Evolutionary conservation across 768 basidiomycete genomes (phyloP), one percentile per base, ranked within the genome.

Genomic region (Hypholoma fasciculare): DNA sequence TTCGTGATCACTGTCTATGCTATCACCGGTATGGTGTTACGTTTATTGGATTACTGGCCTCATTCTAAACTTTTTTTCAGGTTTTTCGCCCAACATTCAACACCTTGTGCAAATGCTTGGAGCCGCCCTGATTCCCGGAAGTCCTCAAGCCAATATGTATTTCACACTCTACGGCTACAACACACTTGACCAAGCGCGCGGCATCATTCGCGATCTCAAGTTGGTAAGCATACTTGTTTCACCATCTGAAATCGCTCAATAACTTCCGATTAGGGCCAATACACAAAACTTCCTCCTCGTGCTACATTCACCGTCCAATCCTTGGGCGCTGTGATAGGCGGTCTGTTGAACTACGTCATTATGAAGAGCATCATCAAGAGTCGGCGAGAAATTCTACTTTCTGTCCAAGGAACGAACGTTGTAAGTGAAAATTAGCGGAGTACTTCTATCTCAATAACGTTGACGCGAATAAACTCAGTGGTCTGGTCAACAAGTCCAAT

Each of bases 251-350:
- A 34, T 37, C 23, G 14, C 49, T 5, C 49, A n/a, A 16, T 20
- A 14, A 20, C 7, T 14, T 30, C 11, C 12, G 2, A 37, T 20
- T 42, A 69, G 65, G 75, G 73, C 39, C 78, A 78, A 66, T 74
- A 79, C 64, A 77, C 79, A 19, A 88, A 88, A 71, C 78, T 88
- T 46, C 84, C 86, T 38, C 87, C 87, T 47, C 82, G 85, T 11
- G 80, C 79, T 30, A 82, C 86, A 1, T 88, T 89, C 69, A 75
- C 78, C 16, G 83, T 83, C 9, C 86, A 87, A 63, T 77, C 74
- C 23, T 54, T 79, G 44, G 85, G 87, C 1, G 82, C 84, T 6
- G 68, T 88, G 40, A 70, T 88, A 30, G 72, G 74, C 62, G 72
- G 74, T 19, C 62, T 77, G 1, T 63, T 77, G 52, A 76, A 76